phyloP scores from a whole-genome alignment of 331 rosid species.

The Acacia pycnantha region DNA sequence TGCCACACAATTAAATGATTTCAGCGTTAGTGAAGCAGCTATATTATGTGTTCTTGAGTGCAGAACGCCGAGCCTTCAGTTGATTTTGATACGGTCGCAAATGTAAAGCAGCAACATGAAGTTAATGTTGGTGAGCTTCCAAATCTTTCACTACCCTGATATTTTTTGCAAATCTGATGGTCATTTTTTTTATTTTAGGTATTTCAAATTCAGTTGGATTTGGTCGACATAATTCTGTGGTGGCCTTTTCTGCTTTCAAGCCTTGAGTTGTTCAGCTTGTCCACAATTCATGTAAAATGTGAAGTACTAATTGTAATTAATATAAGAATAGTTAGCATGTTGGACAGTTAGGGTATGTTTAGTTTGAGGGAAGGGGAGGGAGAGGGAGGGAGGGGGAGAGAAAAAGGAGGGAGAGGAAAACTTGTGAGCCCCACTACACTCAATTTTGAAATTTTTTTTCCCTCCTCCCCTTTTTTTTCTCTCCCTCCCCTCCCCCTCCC shows the following conservation, averaged over 20 bases:
- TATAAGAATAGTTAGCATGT: too few species aligned
- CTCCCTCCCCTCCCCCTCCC: too few species aligned
- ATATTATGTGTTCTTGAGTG: conserved; percentile 27
- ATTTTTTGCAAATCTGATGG: conserved; percentile 12
- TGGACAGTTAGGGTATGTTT: too few species aligned
- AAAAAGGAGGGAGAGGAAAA: too few species aligned
- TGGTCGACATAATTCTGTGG: conserved; percentile 98
- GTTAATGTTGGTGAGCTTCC: conserved; percentile 82
- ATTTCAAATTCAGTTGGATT: conserved; percentile 96
- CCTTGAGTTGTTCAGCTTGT: conserved; percentile 58
- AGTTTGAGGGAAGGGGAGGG: too few species aligned
- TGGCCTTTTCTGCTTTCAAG: conserved; percentile 83
- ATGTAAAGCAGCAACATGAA: conserved; percentile 78
- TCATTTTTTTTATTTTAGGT: conserved; percentile 41
- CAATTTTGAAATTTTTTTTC: too few species aligned
- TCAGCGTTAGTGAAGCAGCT: neutral
- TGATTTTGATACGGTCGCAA: conserved; percentile 91
- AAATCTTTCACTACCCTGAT: conserved; percentile 18
- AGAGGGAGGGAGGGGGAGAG: too few species aligned
- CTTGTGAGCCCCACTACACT: too few species aligned
- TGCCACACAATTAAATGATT: neutral
- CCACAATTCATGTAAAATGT: conserved; percentile 41
- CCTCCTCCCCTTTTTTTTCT: too few species aligned
- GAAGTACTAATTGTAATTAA: too few species aligned
- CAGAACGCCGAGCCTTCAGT: conserved; percentile 97